Conservation (phyloP, 495 filamentous ascomycete genomes). For the Trypethelium eluteriae region DNA sequence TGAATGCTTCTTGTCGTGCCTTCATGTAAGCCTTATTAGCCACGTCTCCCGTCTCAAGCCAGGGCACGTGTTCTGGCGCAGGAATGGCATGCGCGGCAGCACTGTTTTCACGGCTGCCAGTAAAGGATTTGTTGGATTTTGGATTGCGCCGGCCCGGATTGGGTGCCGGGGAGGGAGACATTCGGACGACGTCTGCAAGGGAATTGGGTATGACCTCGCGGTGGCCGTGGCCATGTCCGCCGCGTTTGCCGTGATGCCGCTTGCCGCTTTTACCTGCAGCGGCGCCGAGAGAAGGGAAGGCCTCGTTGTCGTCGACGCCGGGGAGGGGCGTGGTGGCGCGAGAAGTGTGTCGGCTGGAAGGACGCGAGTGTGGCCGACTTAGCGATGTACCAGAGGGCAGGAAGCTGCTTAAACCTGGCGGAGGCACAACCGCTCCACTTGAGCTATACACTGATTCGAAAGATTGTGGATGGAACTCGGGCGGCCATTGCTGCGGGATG, state of each 20-base stretch:
- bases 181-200: constrained; percentile 60
- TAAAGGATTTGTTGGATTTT: constrained; percentile 24
- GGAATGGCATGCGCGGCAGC: constrained; percentile 74
- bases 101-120: constrained; percentile 59
- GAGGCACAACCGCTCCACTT: constrained; percentile 34
- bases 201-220: constrained; percentile 56
- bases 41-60: constrained; percentile 88
- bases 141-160: constrained; percentile 39
- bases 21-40: constrained; percentile 93
- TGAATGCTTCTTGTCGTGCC: constrained; percentile 86
- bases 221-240: constrained; percentile 56
- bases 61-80: constrained; percentile 84
- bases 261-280: constrained; percentile 60
- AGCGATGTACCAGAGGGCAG: constrained; percentile 24
- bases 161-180: constrained; percentile 41
- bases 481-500: constrained; percentile 15
- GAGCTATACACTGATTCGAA: constrained; percentile 4
- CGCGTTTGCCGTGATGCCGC: constrained; percentile 84
- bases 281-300: constrained; percentile 85
- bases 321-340: constrained; percentile 62
- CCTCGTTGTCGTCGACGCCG: constrained; percentile 85
- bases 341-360: constrained; percentile 75
- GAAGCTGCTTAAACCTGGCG: constrained; percentile 48
- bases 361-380: constrained; percentile 70
- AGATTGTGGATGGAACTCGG: constrained; percentile 1